Conservation (phyloP, 108 stramenopile genomes). For the Fragilaria radians region DNA sequence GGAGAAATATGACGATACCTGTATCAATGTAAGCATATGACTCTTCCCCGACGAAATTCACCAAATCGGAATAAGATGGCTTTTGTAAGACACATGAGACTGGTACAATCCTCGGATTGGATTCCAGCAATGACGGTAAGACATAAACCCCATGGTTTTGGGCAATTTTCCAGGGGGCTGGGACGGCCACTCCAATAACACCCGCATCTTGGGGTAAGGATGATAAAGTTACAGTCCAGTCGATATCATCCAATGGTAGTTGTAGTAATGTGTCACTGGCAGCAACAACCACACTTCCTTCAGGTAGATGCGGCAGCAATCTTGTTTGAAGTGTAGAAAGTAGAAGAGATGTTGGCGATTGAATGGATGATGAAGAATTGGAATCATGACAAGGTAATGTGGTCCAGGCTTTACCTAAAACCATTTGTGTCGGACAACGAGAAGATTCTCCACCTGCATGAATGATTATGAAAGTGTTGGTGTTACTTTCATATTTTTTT, state of each 20-base stretch:
- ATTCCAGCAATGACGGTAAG: slow-evolving; percentile 5
- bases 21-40: slow-evolving; percentile 75
- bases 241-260: slow-evolving; percentile 11
- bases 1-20: slow-evolving; percentile 63
- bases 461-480: slow-evolving; percentile 34
- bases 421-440: slow-evolving; percentile 75
- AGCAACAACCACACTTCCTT: slow-evolving; percentile 54
- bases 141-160: slow-evolving; percentile 84
- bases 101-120: neutral
- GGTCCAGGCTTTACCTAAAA: slow-evolving; percentile 78
- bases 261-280: slow-evolving; percentile 58
- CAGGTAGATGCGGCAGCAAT: slow-evolving; percentile 35
- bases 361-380: neutral
- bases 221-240: neutral
- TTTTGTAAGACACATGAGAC: slow-evolving; percentile 50
- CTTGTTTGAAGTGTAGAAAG: slow-evolving; percentile 24
- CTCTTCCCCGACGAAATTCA: slow-evolving; percentile 12
- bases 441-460: slow-evolving; percentile 81
- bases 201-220: neutral
- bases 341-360: slow-evolving; percentile 50
- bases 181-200: slow-evolving; percentile 72
- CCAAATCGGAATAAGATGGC: slow-evolving; percentile 39
- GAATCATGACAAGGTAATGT: slow-evolving; percentile 30
- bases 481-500: neutral
- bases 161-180: slow-evolving; percentile 54